phyloP scores from a whole-genome alignment of 768 basidiomycete genomes.

The Asterophora parasitica region DNA sequence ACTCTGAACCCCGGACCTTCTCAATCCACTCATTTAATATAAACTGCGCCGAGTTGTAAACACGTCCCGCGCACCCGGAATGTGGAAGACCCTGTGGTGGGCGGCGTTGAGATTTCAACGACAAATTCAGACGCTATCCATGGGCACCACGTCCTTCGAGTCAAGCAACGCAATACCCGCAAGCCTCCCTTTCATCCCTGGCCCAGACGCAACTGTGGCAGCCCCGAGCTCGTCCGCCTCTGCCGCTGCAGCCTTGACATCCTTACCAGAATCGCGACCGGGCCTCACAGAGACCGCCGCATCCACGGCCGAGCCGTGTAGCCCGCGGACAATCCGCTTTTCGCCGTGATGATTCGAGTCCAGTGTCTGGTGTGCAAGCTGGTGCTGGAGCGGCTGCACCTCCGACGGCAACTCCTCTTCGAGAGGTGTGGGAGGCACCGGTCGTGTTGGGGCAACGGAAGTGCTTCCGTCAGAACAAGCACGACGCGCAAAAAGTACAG shows the following conservation, averaged over 20 bases:
- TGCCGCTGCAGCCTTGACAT: conserved; percentile 5
- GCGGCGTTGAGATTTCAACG: neutral
- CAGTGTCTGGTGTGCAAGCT: neutral
- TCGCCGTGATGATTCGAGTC: conserved; percentile 1
- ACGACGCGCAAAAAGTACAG: conserved; percentile 6
- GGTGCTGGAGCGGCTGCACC: no score
- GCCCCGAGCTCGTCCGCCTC: conserved; percentile 5
- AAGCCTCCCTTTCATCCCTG: neutral
- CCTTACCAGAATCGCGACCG: conserved; percentile 2
- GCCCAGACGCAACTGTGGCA: no score
- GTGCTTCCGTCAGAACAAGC: no score
- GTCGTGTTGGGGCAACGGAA: no score
- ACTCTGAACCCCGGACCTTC: no score
- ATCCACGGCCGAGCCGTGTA: conserved; percentile 12
- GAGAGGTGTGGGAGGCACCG: neutral
- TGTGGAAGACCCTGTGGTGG: no score
- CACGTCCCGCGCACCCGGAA: no score
- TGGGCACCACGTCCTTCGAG: conserved; percentile 5
- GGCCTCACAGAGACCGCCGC: neutral
- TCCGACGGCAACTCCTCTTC: no score
- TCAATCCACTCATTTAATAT: no score
- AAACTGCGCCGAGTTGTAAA: no score
- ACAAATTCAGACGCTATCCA: conserved; percentile 5
- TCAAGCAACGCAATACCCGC: conserved; percentile 8
- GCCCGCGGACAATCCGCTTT: conserved; percentile 12